Conservation (phyloP, 441 rosid genomes). For the Mallotus japonicus region DNA sequence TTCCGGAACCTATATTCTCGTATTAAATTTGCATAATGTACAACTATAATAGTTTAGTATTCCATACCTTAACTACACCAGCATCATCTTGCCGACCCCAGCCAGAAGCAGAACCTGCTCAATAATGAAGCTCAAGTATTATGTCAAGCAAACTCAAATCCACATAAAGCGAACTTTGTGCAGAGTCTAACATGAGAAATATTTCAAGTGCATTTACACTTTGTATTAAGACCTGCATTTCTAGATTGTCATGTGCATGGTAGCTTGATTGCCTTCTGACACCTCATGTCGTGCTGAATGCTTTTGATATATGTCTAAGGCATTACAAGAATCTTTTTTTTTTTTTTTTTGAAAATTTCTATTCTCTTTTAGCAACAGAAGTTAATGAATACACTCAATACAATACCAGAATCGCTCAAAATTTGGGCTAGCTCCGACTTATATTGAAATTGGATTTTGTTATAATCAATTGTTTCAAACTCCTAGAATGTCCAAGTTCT, state of each 20-base stretch:
- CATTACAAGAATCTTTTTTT: neutral
- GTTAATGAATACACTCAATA: neutral
- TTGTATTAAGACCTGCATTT: neutral
- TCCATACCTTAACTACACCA: constrained; percentile 89
- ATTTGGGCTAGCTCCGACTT: neutral
- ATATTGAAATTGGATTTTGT: neutral
- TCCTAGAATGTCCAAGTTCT: constrained; percentile 12
- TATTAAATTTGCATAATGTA: neutral
- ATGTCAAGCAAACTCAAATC: constrained; percentile 12
- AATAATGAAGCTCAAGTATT: constrained; percentile 20
- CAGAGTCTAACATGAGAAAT: constrained; percentile 1
- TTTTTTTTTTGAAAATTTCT: neutral
- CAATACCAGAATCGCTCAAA: neutral
- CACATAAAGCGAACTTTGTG: neutral
- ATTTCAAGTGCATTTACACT: neutral
- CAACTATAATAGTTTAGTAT: neutral
- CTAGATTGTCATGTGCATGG: neutral
- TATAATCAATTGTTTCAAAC: neutral
- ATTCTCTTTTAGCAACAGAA: neutral
- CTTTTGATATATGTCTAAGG: neutral
- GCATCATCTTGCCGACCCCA: constrained; percentile 97
- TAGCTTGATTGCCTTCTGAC: neutral
- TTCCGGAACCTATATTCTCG: neutral
- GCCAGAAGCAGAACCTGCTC: constrained; percentile 92
- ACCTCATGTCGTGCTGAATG: neutral